phyloP scores from a whole-genome alignment of 192 early-diverging fungal genomes.

The Funneliformis geosporum region DNA sequence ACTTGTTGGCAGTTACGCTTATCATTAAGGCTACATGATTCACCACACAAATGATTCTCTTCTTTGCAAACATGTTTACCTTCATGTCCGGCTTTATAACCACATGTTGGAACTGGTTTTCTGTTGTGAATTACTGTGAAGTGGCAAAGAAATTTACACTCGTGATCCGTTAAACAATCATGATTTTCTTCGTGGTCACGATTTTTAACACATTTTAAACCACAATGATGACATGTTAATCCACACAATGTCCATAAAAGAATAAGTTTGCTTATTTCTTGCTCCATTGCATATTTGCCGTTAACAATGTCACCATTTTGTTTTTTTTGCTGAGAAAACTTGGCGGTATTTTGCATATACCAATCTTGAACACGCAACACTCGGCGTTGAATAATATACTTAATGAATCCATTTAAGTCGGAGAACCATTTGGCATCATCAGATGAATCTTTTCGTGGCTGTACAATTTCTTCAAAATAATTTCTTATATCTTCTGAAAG shows the following conservation, averaged over 20 bases:
- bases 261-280: slow-evolving; percentile 20
- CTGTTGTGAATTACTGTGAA: slow-evolving; percentile 7
- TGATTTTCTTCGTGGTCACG: slow-evolving; percentile 16
- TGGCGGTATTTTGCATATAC: slow-evolving; percentile 11
- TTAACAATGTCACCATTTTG: slow-evolving; percentile 18
- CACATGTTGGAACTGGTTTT: neutral
- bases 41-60: slow-evolving; percentile 7
- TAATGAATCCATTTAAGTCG: slow-evolving; percentile 8
- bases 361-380: slow-evolving; percentile 20
- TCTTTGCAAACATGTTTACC: slow-evolving; percentile 27
- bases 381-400: slow-evolving; percentile 20
- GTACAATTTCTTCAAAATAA: slow-evolving; percentile 23
- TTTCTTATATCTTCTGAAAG: neutral
- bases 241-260: slow-evolving; percentile 16
- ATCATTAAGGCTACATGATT: neutral
- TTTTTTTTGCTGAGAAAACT: neutral
- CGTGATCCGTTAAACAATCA: slow-evolving; percentile 34
- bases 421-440: slow-evolving; percentile 22
- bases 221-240: slow-evolving; percentile 15
- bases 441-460: neutral
- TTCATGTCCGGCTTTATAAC: slow-evolving; percentile 14
- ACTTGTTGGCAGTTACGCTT: slow-evolving; percentile 23
- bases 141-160: slow-evolving; percentile 16
- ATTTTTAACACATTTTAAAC: slow-evolving; percentile 22
- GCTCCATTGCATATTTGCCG: neutral